phyloP scores from a whole-genome alignment of 176 grass and related monocot species.

The Thalia dealbata region DNA sequence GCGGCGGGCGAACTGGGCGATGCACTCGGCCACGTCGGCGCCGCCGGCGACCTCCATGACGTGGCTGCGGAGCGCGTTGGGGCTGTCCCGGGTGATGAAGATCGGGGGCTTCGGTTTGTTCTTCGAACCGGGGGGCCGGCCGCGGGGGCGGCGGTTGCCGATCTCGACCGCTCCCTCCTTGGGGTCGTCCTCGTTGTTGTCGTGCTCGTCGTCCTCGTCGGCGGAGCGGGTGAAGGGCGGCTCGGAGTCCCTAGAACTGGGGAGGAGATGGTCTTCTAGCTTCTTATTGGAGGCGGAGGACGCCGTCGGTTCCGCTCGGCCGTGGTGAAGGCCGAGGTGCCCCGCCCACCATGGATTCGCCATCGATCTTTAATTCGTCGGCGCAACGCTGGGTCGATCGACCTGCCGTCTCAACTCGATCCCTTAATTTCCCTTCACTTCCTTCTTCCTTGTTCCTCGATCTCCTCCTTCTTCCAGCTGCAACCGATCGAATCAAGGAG shows the following conservation, averaged over 20 bases:
- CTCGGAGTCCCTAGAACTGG: neutral
- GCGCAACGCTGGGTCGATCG: too few species aligned
- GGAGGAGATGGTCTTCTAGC: neutral
- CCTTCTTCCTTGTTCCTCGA: too few species aligned
- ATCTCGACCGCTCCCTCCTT: slow-evolving; percentile 10
- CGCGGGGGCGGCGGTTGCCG: neutral
- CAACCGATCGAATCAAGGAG: too few species aligned
- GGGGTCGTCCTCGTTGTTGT: neutral
- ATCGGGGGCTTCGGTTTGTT: slow-evolving; percentile 21
- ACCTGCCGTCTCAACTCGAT: too few species aligned
- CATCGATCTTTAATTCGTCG: neutral
- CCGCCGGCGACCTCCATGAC: slow-evolving; percentile 13
- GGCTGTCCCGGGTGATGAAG: slow-evolving; percentile 18
- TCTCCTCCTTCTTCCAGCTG: too few species aligned
- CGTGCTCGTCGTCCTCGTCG: neutral
- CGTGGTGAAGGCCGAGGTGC: neutral
- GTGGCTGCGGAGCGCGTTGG: slow-evolving; percentile 21
- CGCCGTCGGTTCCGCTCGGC: neutral
- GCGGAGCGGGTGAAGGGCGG: neutral
- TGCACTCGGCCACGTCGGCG: slow-evolving; percentile 14
- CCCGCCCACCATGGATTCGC: slow-evolving; percentile 4
- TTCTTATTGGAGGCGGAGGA: slow-evolving; percentile 1
- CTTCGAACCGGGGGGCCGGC: slow-evolving; percentile 12
- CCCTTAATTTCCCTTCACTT: too few species aligned
- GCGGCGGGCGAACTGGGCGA: slow-evolving; percentile 18